Evolutionary conservation across 148 eudicot species (phyloP).

Genomic region (Agrostemma githago): DNA sequence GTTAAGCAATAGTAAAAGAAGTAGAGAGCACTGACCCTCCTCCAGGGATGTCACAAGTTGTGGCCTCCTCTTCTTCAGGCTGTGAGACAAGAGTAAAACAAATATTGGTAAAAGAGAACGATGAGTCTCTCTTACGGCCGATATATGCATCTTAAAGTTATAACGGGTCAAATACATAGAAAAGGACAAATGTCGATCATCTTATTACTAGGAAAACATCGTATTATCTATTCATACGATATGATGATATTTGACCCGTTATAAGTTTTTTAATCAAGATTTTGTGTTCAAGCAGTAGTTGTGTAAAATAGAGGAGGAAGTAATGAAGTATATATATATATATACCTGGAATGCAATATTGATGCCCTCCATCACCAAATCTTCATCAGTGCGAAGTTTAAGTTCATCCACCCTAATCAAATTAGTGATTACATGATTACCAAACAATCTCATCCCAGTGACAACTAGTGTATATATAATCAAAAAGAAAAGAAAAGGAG

Average conservation of each 20-base stretch:
- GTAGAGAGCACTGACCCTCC: constrained; percentile 31
- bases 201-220: too few relatives aligned
- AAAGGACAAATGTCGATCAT: too few relatives aligned
- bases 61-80: constrained; percentile 25
- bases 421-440: neutral
- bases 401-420: constrained; percentile 65
- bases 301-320: neutral
- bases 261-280: too few relatives aligned
- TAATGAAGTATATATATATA: constrained; percentile 14
- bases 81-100: constrained; percentile 16
- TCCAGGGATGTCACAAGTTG: constrained; percentile 26
- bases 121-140: too few relatives aligned
- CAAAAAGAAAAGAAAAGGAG: neutral
- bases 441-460: neutral
- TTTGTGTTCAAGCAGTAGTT: too few relatives aligned
- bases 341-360: constrained; percentile 67
- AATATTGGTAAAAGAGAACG: neutral
- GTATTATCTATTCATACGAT: too few relatives aligned
- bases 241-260: too few relatives aligned
- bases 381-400: constrained; percentile 65
- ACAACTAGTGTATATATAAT: neutral
- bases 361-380: constrained; percentile 65
- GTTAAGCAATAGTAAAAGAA: neutral
- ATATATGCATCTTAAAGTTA: too few relatives aligned
- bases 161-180: too few relatives aligned